Conservation (phyloP, 352 stramenopile species). For the Thalassiosira tumida region DNA sequence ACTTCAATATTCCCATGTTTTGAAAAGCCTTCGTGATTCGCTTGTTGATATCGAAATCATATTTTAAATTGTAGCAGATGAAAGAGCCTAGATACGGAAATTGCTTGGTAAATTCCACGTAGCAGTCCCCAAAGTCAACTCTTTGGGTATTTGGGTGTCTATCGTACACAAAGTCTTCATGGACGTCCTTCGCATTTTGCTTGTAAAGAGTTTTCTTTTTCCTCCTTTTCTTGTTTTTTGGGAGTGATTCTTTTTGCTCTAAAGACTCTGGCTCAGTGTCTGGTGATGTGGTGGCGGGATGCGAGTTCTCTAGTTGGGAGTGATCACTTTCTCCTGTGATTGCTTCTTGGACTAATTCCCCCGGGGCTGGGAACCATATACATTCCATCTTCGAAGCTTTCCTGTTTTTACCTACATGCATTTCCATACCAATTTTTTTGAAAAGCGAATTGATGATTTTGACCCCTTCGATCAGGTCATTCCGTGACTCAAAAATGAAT, state of each 20-base stretch:
- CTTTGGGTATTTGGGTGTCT: too few species aligned
- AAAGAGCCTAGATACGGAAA: not conserved
- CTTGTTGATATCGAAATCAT: conserved; percentile 5
- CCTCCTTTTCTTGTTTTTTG: not conserved
- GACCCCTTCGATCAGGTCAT: not conserved
- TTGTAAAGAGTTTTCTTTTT: conserved; percentile 5
- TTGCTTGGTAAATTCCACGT: not conserved
- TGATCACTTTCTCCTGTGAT: too few species aligned
- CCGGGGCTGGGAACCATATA: not conserved
- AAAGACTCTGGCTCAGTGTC: not conserved
- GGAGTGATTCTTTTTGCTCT: not conserved
- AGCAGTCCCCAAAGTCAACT: not conserved
- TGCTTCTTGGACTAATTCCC: not conserved
- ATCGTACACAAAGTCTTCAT: not conserved
- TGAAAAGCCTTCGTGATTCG: not conserved
- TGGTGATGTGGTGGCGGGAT: not conserved
- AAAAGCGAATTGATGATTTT: not conserved
- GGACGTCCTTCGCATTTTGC: not conserved
- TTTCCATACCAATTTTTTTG: conserved; percentile 15
- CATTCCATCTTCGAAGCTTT: conserved; percentile 35
- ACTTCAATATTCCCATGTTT: not conserved
- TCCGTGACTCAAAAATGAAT: conserved; percentile 25
- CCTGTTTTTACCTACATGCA: conserved; percentile 33
- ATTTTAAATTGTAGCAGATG: not conserved
- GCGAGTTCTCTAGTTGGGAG: not conserved